phyloP scores from a whole-genome alignment of 2,329 filamentous ascomycete genomes.

The Neopestalotiopsis clavispora region DNA sequence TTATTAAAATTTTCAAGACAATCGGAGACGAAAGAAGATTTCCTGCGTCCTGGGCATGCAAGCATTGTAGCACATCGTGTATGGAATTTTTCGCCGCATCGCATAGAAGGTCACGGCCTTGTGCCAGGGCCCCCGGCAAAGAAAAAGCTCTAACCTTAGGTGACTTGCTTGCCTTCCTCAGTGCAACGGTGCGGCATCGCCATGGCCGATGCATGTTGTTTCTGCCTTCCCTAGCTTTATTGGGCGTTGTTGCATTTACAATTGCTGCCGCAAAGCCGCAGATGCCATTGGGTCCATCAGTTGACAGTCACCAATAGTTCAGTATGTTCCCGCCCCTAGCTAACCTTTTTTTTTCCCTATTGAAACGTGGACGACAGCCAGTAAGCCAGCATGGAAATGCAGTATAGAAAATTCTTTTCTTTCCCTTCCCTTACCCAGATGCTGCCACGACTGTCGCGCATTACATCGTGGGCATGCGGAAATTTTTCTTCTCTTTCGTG shows the following conservation, averaged over 20 bases:
- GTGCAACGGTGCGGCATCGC: neutral
- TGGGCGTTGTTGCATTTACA: neutral
- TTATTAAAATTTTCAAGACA: constrained; percentile 1
- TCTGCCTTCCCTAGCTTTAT: neutral
- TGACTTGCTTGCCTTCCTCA: neutral
- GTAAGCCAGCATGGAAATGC: too few species aligned
- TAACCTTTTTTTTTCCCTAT: too few species aligned
- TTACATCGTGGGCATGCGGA: too few species aligned
- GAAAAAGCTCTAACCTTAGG: neutral
- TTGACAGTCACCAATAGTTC: too few species aligned
- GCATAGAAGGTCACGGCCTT: neutral
- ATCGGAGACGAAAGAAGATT: neutral
- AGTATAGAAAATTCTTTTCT: too few species aligned
- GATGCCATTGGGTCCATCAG: neutral
- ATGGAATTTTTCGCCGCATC: neutral
- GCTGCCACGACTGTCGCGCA: too few species aligned
- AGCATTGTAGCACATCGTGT: neutral
- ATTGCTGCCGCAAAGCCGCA: neutral
- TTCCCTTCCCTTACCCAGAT: too few species aligned
- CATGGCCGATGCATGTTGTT: neutral
- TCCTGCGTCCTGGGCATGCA: neutral
- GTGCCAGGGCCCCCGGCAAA: neutral
- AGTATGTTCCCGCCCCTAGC: too few species aligned
- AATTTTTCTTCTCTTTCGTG: too few species aligned
- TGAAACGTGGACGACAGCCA: too few species aligned